phyloP scores from a whole-genome alignment of 192 early-diverging fungal species.

The Oehlia diaphana region DNA sequence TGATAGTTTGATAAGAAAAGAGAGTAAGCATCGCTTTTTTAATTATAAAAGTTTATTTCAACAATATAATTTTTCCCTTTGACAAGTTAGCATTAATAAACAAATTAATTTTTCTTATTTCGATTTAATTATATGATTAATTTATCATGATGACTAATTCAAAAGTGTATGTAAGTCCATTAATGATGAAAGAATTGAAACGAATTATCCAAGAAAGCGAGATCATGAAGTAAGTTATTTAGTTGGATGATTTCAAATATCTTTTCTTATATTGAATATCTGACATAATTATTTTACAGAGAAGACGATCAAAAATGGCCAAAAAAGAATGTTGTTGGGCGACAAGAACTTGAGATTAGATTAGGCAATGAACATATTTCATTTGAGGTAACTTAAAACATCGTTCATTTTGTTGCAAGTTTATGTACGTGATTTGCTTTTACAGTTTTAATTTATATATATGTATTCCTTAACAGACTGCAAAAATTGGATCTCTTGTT shows the following conservation, averaged over 20 bases:
- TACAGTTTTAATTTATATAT: neutral
- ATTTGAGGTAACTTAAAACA: conserved; percentile 66
- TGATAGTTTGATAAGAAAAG: conserved; percentile 93
- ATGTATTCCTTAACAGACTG: conserved; percentile 59
- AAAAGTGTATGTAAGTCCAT: conserved; percentile 73
- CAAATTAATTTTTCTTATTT: neutral
- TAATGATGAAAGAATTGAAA: conserved; percentile 85
- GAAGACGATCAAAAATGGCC: conserved; percentile 95
- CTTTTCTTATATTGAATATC: neutral
- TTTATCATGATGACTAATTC: neutral
- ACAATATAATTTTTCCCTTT: neutral
- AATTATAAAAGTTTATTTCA: neutral
- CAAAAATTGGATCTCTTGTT: conserved; percentile 88
- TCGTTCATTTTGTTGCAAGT: neutral
- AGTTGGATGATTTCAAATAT: neutral
- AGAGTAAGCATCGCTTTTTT: conserved; percentile 54
- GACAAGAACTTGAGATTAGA: conserved; percentile 94
- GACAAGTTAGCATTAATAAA: too few relatives aligned
- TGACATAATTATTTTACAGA: conserved; percentile 39
- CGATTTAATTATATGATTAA: too few relatives aligned
- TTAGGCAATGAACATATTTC: conserved; percentile 87
- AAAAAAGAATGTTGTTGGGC: conserved; percentile 81
- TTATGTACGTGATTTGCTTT: neutral
- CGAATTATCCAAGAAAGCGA: conserved; percentile 87
- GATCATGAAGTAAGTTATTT: conserved; percentile 73